These are phyloP conservation scores for Coniochaeta hoffmannii DNA, from an alignment of 2,329 filamentous ascomycete species.

Conservation along the genomic window DNA sequence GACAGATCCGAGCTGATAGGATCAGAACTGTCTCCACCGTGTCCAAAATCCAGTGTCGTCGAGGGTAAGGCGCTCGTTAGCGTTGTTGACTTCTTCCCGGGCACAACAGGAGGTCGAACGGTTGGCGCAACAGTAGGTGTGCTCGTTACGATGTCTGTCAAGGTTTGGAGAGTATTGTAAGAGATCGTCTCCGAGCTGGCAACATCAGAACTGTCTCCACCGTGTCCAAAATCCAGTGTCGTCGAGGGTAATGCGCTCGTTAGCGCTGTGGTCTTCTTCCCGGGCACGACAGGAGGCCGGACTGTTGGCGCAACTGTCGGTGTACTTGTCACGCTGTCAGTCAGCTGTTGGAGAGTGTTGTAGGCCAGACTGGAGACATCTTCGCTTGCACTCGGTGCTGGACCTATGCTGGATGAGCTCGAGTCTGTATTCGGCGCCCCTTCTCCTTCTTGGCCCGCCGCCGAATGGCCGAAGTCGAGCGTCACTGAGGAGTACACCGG, in stretches of 20 bases:
- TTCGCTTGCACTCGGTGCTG: neutral
- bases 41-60: neutral
- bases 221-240: neutral
- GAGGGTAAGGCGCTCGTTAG: neutral
- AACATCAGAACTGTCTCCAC: neutral
- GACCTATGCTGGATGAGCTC: neutral
- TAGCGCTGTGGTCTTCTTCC: neutral
- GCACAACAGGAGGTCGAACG: neutral
- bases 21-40: neutral
- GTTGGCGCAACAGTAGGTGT: neutral
- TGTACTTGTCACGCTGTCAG: neutral
- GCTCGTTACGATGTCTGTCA: neutral
- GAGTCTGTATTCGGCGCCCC: neutral
- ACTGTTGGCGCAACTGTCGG: neutral
- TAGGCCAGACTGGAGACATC: neutral
- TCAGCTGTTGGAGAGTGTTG: neutral
- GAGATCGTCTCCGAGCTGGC: neutral
- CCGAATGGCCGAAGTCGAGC: neutral
- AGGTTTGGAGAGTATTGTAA: neutral
- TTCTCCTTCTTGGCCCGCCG: neutral
- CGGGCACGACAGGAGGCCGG: neutral
- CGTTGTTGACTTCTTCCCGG: neutral
- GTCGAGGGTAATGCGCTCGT: neutral
- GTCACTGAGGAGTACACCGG: conserved; percentile 1
- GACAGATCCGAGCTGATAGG: neutral